Percentiles rank a stretch among this genome's conserved stretches.
Evolutionary conservation across 345 rosid species (phyloP).

Genomic region (Leavenworthia alabamica): DNA sequence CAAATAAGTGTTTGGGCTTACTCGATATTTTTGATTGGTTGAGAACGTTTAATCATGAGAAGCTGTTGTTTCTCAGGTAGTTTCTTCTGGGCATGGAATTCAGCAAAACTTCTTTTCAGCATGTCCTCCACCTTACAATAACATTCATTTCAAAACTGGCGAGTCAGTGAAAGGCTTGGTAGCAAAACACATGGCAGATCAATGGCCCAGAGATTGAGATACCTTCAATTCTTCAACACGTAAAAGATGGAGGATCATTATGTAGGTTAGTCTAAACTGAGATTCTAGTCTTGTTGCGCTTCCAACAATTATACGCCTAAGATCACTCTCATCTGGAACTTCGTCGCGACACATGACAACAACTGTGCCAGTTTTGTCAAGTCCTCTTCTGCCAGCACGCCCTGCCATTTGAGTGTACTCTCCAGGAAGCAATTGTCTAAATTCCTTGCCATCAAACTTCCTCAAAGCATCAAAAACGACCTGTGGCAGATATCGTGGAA

Average conservation of each 20-base stretch:
- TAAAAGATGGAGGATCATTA: constrained; percentile 94
- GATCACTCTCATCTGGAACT: constrained; percentile 68
- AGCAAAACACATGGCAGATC: background rate
- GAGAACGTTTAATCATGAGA: constrained; percentile 69
- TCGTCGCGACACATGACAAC: constrained; percentile 94
- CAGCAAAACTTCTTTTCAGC: constrained; percentile 98
- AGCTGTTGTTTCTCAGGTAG: constrained; percentile 82
- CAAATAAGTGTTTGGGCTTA: constrained; percentile 35
- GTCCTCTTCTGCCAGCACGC: constrained; percentile 98
- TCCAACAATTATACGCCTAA: constrained; percentile 61
- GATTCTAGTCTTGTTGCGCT: constrained; percentile 79
- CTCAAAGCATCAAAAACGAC: constrained; percentile 89
- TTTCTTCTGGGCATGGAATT: constrained; percentile 87
- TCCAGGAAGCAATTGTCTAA: constrained; percentile 79
- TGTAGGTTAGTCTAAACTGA: constrained; percentile 92
- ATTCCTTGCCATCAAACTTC: constrained; percentile 94
- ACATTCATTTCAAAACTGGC: constrained; percentile 16
- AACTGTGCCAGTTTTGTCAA: constrained; percentile 92
- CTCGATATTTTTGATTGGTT: constrained; percentile 68
- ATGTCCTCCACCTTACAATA: constrained; percentile 82
- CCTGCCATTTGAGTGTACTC: constrained; percentile 99
- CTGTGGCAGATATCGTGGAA: constrained; percentile 36
- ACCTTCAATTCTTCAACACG: constrained; percentile 99
- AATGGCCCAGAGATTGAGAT: constrained; percentile 18
- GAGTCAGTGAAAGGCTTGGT: background rate